These are phyloP conservation scores for Gonapodya sp. DNA, from an alignment of 192 early-diverging fungal genomes.

Conservation along the genomic window DNA sequence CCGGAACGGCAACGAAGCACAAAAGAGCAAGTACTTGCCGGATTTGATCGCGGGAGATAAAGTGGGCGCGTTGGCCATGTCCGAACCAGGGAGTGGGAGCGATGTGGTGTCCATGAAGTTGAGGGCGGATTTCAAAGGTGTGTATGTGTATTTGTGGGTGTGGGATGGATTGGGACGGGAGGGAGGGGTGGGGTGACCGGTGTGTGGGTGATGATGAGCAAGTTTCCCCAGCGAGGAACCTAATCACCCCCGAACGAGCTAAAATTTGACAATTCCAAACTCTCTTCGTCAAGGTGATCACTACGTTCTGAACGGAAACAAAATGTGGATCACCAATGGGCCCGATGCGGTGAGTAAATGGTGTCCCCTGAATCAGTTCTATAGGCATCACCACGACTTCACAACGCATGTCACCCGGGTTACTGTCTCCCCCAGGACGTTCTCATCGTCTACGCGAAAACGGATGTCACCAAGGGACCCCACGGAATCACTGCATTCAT, in stretches of 20 bases:
- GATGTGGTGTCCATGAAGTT: conserved; percentile 91
- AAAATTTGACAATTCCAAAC: too few relatives aligned
- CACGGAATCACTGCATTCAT: conserved; percentile 92
- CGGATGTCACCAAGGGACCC: conserved; percentile 63
- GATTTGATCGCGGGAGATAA: conserved; percentile 78
- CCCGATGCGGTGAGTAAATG: not conserved
- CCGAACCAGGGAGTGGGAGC: conserved; percentile 77
- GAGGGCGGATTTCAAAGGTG: conserved; percentile 67
- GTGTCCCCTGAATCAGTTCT: not conserved
- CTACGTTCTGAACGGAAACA: conserved; percentile 78
- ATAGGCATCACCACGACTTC: not conserved
- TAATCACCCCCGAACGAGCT: too few relatives aligned
- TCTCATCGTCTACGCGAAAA: conserved; percentile 89
- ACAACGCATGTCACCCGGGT: too few relatives aligned
- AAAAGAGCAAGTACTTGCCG: conserved; percentile 86
- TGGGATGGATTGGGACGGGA: too few relatives aligned
- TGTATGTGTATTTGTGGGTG: not conserved
- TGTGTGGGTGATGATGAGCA: too few relatives aligned
- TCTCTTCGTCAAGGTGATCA: conserved; percentile 44
- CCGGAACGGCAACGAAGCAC: conserved; percentile 74
- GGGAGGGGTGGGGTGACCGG: too few relatives aligned
- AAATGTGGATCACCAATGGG: conserved; percentile 97
- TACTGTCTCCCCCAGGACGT: conserved; percentile 82
- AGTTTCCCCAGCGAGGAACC: too few relatives aligned
- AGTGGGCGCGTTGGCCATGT: conserved; percentile 91